Percentiles rank a stretch among this genome's conserved stretches.
Conservation (phyloP, 2,329 filamentous ascomycete genomes). For the Elsinoe necatrix region DNA sequence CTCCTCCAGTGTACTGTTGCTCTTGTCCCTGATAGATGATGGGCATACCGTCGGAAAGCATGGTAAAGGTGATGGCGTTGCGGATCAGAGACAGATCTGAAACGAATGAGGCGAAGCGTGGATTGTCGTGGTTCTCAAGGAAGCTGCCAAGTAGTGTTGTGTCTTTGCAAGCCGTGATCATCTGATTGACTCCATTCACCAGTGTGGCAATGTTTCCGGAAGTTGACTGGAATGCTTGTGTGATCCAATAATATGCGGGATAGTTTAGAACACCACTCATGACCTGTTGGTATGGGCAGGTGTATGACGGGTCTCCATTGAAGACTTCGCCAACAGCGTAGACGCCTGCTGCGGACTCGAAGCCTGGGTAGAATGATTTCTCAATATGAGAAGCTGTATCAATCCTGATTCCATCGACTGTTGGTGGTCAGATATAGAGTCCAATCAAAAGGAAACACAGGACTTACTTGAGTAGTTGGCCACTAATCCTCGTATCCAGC, state of each 20-base stretch:
- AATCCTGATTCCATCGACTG: conserved; percentile 44
- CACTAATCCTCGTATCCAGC: conserved; percentile 53
- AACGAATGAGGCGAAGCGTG: conserved; percentile 33
- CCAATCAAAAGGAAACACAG: neutral
- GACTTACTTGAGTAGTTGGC: conserved; percentile 44
- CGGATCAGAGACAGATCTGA: conserved; percentile 31
- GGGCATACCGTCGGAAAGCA: conserved; percentile 37
- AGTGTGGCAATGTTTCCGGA: conserved; percentile 33
- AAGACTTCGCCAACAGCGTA: conserved; percentile 40
- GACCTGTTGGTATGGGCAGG: conserved; percentile 36
- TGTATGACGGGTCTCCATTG: conserved; percentile 28
- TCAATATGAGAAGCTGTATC: conserved; percentile 41
- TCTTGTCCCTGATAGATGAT: conserved; percentile 38
- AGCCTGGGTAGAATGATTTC: conserved; percentile 32
- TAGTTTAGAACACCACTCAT: conserved; percentile 40
- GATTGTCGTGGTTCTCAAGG: conserved; percentile 36
- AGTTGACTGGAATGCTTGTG: conserved; percentile 30
- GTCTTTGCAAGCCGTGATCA: conserved; percentile 32
- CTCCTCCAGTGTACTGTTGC: conserved; percentile 32
- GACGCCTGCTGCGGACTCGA: conserved; percentile 26
- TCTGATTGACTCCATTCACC: conserved; percentile 27
- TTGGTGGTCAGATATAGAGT: neutral
- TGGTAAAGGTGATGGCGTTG: conserved; percentile 33
- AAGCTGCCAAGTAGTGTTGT: conserved; percentile 33
- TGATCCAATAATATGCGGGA: conserved; percentile 35